These are phyloP conservation scores for Exophiala calicioides DNA, from an alignment of 2,329 filamentous ascomycete genomes.

Conservation along the genomic window DNA sequence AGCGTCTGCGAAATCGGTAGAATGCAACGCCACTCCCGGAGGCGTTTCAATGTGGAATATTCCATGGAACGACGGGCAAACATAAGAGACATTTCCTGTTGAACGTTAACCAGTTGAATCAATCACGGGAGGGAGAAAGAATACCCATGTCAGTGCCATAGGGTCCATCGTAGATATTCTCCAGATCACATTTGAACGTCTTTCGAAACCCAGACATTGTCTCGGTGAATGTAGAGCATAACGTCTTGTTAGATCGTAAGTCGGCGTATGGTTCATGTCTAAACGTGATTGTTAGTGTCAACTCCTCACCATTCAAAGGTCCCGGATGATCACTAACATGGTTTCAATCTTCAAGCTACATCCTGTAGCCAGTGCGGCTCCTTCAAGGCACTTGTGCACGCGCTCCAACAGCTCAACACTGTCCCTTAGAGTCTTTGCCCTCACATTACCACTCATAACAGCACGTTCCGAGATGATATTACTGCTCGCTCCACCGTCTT, in stretches of 20 bases:
- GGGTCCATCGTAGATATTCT: not conserved
- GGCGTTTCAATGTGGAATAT: not conserved
- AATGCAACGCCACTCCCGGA: conserved; percentile 1
- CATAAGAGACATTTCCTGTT: not conserved
- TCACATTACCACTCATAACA: not conserved
- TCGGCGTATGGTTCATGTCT: not conserved
- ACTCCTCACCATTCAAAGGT: not conserved
- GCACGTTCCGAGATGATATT: not conserved
- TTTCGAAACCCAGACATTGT: not conserved
- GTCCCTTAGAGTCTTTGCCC: not conserved
- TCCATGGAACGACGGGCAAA: not conserved
- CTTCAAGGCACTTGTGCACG: not conserved
- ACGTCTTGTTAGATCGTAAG: not conserved
- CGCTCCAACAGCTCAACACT: not conserved
- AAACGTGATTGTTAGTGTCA: not conserved
- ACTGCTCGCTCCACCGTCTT: not conserved
- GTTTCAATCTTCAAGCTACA: not conserved
- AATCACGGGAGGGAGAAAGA: not conserved
- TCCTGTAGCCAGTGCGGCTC: not conserved
- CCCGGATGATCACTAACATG: not conserved
- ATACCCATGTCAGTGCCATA: not conserved
- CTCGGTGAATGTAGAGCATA: not conserved
- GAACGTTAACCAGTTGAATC: not conserved
- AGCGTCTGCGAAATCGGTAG: not conserved
- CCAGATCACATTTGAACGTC: not conserved